Evolutionary conservation across 768 basidiomycete genomes (phyloP).

Genomic region (Leccinum rimulosum): DNA sequence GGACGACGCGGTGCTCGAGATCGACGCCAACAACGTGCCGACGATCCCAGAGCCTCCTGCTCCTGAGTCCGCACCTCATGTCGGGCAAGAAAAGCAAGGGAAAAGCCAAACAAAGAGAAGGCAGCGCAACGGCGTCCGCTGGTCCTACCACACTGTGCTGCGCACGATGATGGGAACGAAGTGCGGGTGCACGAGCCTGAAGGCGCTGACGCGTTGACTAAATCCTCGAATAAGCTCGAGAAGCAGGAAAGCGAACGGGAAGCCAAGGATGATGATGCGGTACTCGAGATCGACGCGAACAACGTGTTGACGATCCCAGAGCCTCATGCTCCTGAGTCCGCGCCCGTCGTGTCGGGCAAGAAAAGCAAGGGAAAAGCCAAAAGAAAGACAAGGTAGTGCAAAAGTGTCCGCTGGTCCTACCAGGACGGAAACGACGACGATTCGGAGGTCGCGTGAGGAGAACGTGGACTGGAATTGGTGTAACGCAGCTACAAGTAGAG

Average conservation of each 20-base stretch:
- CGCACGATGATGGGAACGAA: constrained; percentile 13
- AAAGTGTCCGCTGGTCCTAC: constrained; percentile 11
- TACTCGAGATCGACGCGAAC: constrained; percentile 64
- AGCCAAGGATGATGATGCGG: constrained; percentile 64
- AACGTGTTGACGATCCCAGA: constrained; percentile 20
- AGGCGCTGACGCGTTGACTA: constrained; percentile 53
- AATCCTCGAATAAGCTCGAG: constrained; percentile 68
- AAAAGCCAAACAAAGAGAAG: constrained; percentile 12
- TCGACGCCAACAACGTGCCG: constrained; percentile 40
- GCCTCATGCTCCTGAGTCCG: constrained; percentile 1
- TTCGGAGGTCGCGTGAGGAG: constrained; percentile 43
- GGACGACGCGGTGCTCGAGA: constrained; percentile 81
- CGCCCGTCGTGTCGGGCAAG: not conserved
- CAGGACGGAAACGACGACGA: constrained; percentile 35
- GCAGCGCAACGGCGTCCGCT: constrained; percentile 1
- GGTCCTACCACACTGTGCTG: not conserved
- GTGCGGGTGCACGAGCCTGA: constrained; percentile 51
- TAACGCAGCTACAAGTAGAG: too few species aligned
- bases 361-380: constrained; percentile 20
- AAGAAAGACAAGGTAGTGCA: not conserved
- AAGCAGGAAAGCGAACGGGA: constrained; percentile 59
- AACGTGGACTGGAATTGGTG: too few species aligned
- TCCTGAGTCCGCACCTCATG: not conserved
- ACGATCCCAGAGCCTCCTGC: constrained; percentile 15
- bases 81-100: constrained; percentile 13